Evolutionary conservation across 179 eudicot species (phyloP), one percentile per base, ranked within the genome.

Genomic region (Patellifolia procumbens): DNA sequence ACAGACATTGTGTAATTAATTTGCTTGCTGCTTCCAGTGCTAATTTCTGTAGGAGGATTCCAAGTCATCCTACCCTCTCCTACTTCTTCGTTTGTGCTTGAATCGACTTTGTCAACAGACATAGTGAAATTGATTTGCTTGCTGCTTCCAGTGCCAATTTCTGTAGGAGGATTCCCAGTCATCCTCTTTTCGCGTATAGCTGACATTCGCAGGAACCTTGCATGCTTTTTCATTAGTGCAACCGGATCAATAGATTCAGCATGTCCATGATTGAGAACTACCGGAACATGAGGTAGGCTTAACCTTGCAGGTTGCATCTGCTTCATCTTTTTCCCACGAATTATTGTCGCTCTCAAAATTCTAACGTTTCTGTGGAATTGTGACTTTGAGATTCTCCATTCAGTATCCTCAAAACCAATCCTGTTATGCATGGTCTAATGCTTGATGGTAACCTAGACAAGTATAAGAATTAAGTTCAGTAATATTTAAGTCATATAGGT

Each of bases 291-390:
- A 53, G 29, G 42, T 24, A 6, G 37, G 17, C 5, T 43, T 46
- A 65, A 7, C 16, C 37, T 75, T 19, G 67, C 59, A 28, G 81
- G 77, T 37, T 72, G 72, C 55, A 78, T 42, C 58, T 29, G 72
- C 73, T 35, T 52, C 73, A 72, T 72, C 71, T 48, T 78, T 32
- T 65, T 78, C 67, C 64, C 73, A 65, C 66, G 68, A n/a, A 55
- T 42, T 56, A 73, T 78, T 34, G 13, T 28, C 1, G 76, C 76
- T 65, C 81, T 78, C 63, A 28, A 39, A 64, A 42, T 7, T 78
- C 81, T 45, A 8, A 64, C 13, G 39, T 32, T 26, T 34, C 28
- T 51, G 19, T 70, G 45, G 20, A 31, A 51, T 52, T 34, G 45
- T n/a, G 62, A 51, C 16, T 49, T 52, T 34, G 52, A 32, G n/a